These are phyloP conservation scores for Mycena galopus DNA, from an alignment of 768 basidiomycete genomes.

Conservation along the genomic window DNA sequence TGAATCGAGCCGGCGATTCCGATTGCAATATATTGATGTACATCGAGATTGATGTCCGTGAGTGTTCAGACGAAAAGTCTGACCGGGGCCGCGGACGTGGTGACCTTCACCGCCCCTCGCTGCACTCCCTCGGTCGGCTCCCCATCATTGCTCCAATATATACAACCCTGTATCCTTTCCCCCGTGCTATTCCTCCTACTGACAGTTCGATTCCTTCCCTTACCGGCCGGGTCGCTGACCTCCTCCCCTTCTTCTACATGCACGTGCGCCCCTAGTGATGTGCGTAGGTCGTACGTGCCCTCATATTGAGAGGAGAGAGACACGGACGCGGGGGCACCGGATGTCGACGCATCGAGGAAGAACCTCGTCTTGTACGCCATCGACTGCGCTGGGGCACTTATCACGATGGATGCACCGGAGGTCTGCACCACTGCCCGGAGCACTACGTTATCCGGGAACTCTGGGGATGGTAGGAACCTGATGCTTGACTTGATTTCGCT, in stretches of 20 bases:
- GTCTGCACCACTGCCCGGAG: slow-evolving; percentile 7
- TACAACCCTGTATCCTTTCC: not conserved
- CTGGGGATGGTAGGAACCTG: not conserved
- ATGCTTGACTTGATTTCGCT: slow-evolving; percentile 10
- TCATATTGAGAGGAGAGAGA: slow-evolving; percentile 1
- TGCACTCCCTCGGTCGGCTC: not conserved
- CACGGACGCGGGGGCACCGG: not conserved
- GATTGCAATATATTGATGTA: not conserved
- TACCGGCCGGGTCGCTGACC: not conserved
- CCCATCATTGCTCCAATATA: slow-evolving; percentile 14
- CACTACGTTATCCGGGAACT: slow-evolving; percentile 14
- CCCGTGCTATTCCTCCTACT: not conserved
- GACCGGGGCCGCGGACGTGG: not conserved
- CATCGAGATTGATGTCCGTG: not conserved
- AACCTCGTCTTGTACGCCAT: not conserved
- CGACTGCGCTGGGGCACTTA: not conserved
- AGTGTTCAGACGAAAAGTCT: not conserved
- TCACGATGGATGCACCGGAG: slow-evolving; percentile 7
- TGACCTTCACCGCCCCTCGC: slow-evolving; percentile 1
- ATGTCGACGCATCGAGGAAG: slow-evolving; percentile 23
- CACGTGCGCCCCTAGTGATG: not conserved
- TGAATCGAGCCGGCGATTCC: not conserved
- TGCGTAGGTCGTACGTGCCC: slow-evolving; percentile 26
- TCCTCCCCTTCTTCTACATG: not conserved
- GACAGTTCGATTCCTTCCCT: slow-evolving; percentile 8